Evolutionary conservation across 2,329 filamentous ascomycete genomes (phyloP).

Genomic region (Rasamsonia emersonii): DNA sequence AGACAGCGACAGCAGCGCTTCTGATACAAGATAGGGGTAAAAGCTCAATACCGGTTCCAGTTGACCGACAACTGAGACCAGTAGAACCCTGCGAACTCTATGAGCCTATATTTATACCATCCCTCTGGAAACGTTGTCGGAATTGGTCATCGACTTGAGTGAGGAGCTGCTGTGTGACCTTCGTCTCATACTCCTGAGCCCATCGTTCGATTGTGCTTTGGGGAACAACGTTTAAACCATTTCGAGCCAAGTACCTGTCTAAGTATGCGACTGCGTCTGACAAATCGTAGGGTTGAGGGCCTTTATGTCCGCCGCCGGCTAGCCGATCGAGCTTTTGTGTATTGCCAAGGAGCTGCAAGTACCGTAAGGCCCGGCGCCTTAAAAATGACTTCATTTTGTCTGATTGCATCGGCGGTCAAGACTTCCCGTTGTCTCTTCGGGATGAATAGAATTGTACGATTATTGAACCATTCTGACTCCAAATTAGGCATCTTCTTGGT

Average conservation of each 20-base stretch:
- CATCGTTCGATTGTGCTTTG: no score
- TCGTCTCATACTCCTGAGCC: no score
- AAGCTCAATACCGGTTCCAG: no score
- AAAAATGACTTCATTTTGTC: not conserved
- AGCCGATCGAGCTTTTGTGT: not conserved
- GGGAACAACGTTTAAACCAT: no score
- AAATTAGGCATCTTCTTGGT: not conserved
- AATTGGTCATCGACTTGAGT: constrained; percentile 1
- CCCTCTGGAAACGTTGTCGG: not conserved
- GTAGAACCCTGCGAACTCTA: constrained; percentile 1
- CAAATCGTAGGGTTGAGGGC: constrained; percentile 1
- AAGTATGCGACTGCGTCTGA: constrained; percentile 2
- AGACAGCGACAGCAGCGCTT: no score
- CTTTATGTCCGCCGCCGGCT: not conserved
- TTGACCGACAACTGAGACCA: not conserved
- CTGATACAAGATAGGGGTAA: no score
- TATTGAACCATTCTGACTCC: constrained; percentile 4
- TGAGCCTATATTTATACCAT: constrained; percentile 1
- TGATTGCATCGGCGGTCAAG: not conserved
- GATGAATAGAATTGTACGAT: constrained; percentile 1
- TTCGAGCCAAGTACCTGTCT: constrained; percentile 1
- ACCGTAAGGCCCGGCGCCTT: not conserved
- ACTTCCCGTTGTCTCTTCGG: not conserved
- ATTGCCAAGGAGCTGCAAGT: constrained; percentile 1
- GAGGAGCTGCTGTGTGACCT: not conserved